A percentile compares a stretch with the other conserved stretches of the same genome.
These are phyloP conservation scores for Saccharomyces pastorianus DNA, from an alignment of 1,139 yeast species.

Conservation along the genomic window DNA sequence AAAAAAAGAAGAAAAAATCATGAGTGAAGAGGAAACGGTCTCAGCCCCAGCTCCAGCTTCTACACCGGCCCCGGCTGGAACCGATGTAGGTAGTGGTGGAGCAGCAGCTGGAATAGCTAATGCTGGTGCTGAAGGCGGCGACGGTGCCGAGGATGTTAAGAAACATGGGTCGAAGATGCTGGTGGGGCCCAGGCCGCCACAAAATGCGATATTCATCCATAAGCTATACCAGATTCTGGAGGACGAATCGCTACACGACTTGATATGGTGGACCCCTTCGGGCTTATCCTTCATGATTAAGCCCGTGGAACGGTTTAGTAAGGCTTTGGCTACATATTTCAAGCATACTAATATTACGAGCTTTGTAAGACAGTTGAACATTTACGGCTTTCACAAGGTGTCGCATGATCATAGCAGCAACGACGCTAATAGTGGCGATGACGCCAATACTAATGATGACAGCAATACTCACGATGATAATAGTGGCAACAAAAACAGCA, in stretches of 20 bases:
- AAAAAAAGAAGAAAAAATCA: background rate
- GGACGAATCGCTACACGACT: conserved; percentile 42
- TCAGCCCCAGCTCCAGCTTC: background rate
- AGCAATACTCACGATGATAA: background rate
- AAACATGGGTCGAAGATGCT: background rate
- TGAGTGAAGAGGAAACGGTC: background rate
- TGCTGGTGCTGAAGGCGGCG: background rate
- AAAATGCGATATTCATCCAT: conserved; percentile 51
- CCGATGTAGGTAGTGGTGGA: background rate
- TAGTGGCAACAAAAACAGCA: conserved; percentile 5
- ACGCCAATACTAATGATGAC: conserved; percentile 6
- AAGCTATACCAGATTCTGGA: conserved; percentile 58
- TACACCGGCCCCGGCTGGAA: background rate
- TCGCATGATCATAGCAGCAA: conserved; percentile 33
- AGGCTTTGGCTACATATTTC: conserved; percentile 54
- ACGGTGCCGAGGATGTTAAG: background rate
- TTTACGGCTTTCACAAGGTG: conserved; percentile 67
- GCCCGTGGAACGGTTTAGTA: conserved; percentile 52
- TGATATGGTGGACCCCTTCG: conserved; percentile 45
- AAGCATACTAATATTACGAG: conserved; percentile 74
- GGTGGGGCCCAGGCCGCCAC: background rate
- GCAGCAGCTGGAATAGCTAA: background rate
- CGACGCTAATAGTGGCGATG: conserved; percentile 4
- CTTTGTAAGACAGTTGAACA: conserved; percentile 69
- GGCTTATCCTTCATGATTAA: conserved; percentile 38